Evolutionary conservation across 2,329 filamentous ascomycete genomes (phyloP).

Genomic region (Ophiosphaerella herpotricha): DNA sequence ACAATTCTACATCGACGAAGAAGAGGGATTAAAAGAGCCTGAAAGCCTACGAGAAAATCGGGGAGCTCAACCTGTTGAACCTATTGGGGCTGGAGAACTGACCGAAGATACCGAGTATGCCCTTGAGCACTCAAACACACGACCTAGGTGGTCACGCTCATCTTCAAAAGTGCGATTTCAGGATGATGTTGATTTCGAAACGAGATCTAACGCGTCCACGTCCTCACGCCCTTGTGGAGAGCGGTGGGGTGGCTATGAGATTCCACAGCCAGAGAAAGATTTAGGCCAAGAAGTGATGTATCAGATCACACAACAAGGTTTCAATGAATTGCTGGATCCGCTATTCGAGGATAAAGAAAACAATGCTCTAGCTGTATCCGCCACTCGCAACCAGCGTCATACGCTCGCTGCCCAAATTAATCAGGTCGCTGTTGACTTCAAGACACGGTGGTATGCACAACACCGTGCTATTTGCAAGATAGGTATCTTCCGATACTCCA

Average conservation of each 20-base stretch:
- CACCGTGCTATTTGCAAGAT: slow-evolving; percentile 16
- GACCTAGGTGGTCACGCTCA: slow-evolving; percentile 63
- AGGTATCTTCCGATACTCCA: slow-evolving; percentile 35
- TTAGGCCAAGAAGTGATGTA: slow-evolving; percentile 88
- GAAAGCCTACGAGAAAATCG: slow-evolving; percentile 18
- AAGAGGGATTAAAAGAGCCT: slow-evolving; percentile 66
- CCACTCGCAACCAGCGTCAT: slow-evolving; percentile 36
- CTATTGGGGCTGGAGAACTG: slow-evolving; percentile 9
- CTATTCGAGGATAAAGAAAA: slow-evolving; percentile 85
- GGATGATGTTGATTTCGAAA: slow-evolving; percentile 72
- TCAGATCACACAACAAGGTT: slow-evolving; percentile 86
- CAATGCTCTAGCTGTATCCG: slow-evolving; percentile 68
- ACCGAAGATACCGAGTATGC: slow-evolving; percentile 3
- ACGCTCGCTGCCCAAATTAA: slow-evolving; percentile 27
- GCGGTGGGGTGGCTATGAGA: slow-evolving; percentile 76
- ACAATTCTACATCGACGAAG: slow-evolving; percentile 82
- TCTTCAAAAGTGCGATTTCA: slow-evolving; percentile 80
- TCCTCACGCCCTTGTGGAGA: slow-evolving; percentile 71
- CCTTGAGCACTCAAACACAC: slow-evolving; percentile 5
- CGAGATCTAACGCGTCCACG: slow-evolving; percentile 71
- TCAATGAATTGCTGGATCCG: slow-evolving; percentile 88
- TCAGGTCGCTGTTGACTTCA: slow-evolving; percentile 19
- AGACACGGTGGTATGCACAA: slow-evolving; percentile 8
- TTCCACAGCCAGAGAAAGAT: slow-evolving; percentile 79
- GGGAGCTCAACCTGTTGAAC: slow-evolving; percentile 6